phyloP scores from a whole-genome alignment of 345 rosid genomes.

The Acer negundo region DNA sequence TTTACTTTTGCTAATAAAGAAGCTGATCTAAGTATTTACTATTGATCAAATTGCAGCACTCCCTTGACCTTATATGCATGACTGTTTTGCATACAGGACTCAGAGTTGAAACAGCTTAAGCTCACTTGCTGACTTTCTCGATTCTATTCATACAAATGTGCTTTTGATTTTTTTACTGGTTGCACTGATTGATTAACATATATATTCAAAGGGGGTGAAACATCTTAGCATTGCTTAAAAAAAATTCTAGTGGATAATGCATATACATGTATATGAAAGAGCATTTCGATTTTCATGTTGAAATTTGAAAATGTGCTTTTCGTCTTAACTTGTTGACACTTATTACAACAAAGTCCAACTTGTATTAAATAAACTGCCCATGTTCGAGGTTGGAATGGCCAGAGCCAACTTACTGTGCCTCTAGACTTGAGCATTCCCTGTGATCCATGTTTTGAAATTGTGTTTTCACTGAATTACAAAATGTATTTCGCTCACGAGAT shows the following conservation, averaged over 20 bases:
- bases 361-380: not conserved
- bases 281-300: not conserved
- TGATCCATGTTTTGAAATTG: not conserved
- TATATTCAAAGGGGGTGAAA: not conserved
- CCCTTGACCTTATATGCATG: not conserved
- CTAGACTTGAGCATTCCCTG: not conserved
- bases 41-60: too few species aligned
- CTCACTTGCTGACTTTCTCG: not conserved
- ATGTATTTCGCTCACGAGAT: not conserved
- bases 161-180: not conserved
- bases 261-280: not conserved
- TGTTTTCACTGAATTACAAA: not conserved
- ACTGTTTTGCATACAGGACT: not conserved
- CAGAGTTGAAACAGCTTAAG: not conserved
- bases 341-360: not conserved
- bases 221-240: not conserved
- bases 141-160: not conserved
- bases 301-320: not conserved
- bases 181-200: not conserved
- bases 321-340: not conserved
- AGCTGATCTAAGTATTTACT: not conserved
- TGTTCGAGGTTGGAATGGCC: not conserved
- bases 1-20: not conserved
- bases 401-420: not conserved
- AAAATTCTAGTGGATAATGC: not conserved